Evolutionary conservation across 164 flowering plant species (phyloP).

Genomic region (Berberis vulgaris): DNA sequence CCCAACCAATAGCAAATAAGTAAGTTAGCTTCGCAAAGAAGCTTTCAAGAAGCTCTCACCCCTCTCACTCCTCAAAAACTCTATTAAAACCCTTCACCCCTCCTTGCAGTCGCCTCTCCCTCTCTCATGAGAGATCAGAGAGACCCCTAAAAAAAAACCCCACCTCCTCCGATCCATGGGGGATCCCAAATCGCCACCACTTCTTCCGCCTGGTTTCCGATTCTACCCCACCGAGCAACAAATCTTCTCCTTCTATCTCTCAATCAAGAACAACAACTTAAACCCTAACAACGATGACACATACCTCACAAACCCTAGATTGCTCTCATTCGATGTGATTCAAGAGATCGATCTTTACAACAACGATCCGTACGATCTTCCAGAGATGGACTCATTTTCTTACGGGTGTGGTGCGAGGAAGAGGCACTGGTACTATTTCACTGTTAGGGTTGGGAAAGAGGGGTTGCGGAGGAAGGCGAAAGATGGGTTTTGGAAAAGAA

Average conservation of each 20-base stretch:
- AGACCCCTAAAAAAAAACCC: not conserved
- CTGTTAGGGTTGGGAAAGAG: slow-evolving; percentile 9
- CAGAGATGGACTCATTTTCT: slow-evolving; percentile 29
- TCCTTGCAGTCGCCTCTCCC: not conserved
- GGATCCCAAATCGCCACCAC: slow-evolving; percentile 2
- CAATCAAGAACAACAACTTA: slow-evolving; percentile 23
- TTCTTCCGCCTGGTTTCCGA: slow-evolving; percentile 44
- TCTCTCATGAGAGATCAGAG: not conserved
- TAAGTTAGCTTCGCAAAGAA: too few relatives aligned
- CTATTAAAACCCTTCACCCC: not conserved
- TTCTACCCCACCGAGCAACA: slow-evolving; percentile 47
- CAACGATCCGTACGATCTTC: slow-evolving; percentile 38
- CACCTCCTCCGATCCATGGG: not conserved
- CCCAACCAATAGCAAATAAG: too few relatives aligned
- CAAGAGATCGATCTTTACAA: slow-evolving; percentile 32
- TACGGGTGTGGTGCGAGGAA: slow-evolving; percentile 36
- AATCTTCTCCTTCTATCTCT: slow-evolving; percentile 36
- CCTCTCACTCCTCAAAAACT: not conserved
- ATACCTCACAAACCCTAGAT: not conserved
- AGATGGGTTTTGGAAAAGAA: slow-evolving; percentile 47
- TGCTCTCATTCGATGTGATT: slow-evolving; percentile 16
- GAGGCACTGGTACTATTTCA: slow-evolving; percentile 49
- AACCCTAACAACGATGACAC: too few relatives aligned
- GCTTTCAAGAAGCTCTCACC: too few relatives aligned
- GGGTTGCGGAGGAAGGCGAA: slow-evolving; percentile 19